A percentile compares a stretch with the other conserved stretches of the same genome.
Evolutionary conservation across 139 green algal genomes (phyloP).

Genomic region (Chlorella sp.): DNA sequence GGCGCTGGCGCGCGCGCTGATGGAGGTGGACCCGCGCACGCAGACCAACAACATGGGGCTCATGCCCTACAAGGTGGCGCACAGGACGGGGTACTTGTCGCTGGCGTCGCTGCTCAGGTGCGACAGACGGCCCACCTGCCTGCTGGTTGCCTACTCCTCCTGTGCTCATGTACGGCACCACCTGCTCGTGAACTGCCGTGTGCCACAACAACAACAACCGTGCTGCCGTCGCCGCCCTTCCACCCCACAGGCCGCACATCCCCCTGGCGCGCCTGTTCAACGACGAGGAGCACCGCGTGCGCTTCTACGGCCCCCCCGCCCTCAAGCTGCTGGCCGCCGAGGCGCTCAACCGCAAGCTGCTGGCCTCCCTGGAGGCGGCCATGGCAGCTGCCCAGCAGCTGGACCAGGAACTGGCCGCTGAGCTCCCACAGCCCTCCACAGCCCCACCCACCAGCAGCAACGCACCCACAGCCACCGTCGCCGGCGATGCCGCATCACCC

Average conservation of each 20-base stretch:
- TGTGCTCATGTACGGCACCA: too few relatives aligned
- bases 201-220: too few relatives aligned
- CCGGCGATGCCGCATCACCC: too few relatives aligned
- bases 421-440: neutral
- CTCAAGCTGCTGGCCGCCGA: constrained; percentile 14
- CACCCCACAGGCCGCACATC: constrained; percentile 13
- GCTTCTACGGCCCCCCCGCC: constrained; percentile 22
- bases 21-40: constrained; percentile 15
- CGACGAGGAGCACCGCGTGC: constrained; percentile 14
- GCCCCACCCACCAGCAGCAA: neutral
- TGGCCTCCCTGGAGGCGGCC: constrained; percentile 3
- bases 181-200: too few relatives aligned
- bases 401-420: too few relatives aligned
- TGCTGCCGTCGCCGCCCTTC: too few relatives aligned
- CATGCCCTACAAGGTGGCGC: constrained; percentile 18
- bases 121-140: constrained; percentile 7
- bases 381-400: neutral
- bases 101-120: neutral
- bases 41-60: constrained; percentile 18
- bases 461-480: neutral
- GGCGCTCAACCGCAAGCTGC: constrained; percentile 19
- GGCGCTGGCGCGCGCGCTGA: neutral
- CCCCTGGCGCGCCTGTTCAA: constrained; percentile 18
- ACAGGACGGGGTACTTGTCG: neutral
- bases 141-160: too few relatives aligned